Base-by-base conservation (phyloP, 768 basidiomycete genomes). In the Tylopilus plumbeoviolaceoides region DNA sequence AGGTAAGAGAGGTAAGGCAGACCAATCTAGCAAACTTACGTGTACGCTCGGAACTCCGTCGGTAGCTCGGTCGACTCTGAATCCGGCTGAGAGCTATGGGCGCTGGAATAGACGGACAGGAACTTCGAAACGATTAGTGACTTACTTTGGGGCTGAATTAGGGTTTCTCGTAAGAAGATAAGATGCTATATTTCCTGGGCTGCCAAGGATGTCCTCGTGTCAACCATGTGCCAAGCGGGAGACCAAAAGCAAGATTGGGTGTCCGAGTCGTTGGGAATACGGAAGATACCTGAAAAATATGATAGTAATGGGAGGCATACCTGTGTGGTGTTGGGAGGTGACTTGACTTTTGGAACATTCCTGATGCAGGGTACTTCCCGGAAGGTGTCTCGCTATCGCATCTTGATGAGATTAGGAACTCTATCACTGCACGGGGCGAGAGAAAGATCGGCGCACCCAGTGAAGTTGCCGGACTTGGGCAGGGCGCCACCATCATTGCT, bases 301-400 rank as follows among this genome's bases (percentile, higher is more conserved):
- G 44, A 2, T 7, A 43, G 11, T 3, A 35, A 17, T 12, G 50
- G 7, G 39, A 47, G 15, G 14, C 66, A 31, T 54, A 67, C 67
- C 69, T 68, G 18, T 64, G 64, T 8, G 67, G 69, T 14, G 67
- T 68, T 14, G 69, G 69, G 30, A 70, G 58, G 44, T 69, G 64
- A 38, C 27, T 55, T 48, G 55, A 47, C 50, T 50, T 66, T 48
- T 50, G 62, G 42, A 56, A 55, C 8, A 47, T 39, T 27, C 47
- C 53, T 3, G 36, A 46, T 9, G 38, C 21, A 36, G 48, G 54
- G n/a, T 17, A 23, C 40, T 18, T 46, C 27, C 43, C 48, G 27
- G 48, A 58, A 31, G 55, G 49, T 5, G 35, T 53, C 12, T 36
- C 55, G 17, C 64, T 63, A 23, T 38, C 21, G 25, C 42, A 15